Base-by-base conservation (phyloP, 2,329 filamentous ascomycete genomes). In the Colletotrichum sp. region DNA sequence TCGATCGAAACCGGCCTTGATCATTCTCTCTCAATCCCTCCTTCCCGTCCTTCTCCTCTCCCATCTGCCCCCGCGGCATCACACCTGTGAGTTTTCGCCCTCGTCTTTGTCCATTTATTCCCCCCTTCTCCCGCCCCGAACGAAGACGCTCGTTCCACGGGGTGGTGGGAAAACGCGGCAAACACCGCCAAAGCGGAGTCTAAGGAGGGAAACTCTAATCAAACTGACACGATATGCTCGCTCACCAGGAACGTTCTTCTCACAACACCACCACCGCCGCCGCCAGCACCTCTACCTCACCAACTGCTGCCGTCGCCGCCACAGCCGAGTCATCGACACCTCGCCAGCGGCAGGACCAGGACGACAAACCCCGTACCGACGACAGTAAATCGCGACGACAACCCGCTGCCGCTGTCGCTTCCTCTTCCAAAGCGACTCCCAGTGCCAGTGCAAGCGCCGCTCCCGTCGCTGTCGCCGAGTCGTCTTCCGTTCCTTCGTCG, bases 171-270 rank as follows among this genome's bases (percentile, higher is more conserved):
- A 55, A 73, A 62, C 71, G 71, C 66, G 65, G 66, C 66, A 74
- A 76, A 71, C 65, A 76, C 71, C 71, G 74, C 74, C 70, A 75
- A 70, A 76, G 74, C 74, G 74, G 74, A 76, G 76, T 76, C 66
- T 55, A 68, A 76, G 64, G 73, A 73, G 73, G 66, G 73, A 75
- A 75, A 75, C 73, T 75, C 60, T 71, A 77, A 76, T 76, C 58
- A 77, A 77, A 77, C 76, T 77, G 76, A 77, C 73, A 77, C 76
- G 73, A 77, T 66, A 76, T 73, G 64, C 43, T 77, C 74, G 28
- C 74, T 70, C 71, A 73, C 15, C 74, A 75, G 71, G 71, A 76
- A 36, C 74, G 52, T 70, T 36, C 60, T 70, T 74, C 70, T 70
- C 71, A 55, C 71, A 66, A 61, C 68, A 75, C 32, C 65, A 68